Evolutionary conservation across 169 alveolate species (phyloP).

Genomic region (Plasmodium relictum): DNA sequence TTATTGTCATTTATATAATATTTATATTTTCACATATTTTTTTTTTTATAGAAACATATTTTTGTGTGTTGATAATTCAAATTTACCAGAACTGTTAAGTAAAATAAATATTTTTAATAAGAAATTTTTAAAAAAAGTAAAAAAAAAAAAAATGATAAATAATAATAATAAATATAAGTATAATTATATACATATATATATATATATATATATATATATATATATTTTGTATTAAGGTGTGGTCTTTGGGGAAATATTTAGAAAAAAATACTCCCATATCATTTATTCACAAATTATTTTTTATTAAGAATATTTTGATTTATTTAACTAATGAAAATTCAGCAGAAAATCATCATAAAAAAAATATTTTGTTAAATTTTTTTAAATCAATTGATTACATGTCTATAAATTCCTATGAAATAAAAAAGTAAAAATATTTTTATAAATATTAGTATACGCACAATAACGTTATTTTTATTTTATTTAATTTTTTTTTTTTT

Average conservation of each 20-base stretch:
- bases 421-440: conserved; percentile 17
- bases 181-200: not conserved
- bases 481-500: conserved; percentile 3
- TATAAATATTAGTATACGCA: not conserved
- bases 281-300: conserved; percentile 57
- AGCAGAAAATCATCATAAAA: conserved; percentile 33
- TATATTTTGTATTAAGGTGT: conserved; percentile 20
- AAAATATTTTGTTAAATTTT: conserved; percentile 34
- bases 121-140: conserved; percentile 65
- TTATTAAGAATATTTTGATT: conserved; percentile 54
- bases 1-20: not conserved
- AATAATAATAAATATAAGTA: not conserved
- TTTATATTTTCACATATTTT: not conserved
- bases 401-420: conserved; percentile 64
- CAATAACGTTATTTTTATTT: not conserved
- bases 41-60: conserved; percentile 53
- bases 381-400: conserved; percentile 69
- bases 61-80: conserved; percentile 69
- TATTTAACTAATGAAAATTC: conserved; percentile 57
- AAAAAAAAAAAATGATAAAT: conserved; percentile 10
- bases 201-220: not conserved
- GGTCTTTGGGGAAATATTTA: conserved; percentile 56
- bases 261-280: conserved; percentile 71
- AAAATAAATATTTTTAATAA: conserved; percentile 69
- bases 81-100: conserved; percentile 72